Base-by-base conservation (phyloP, 192 early-diverging fungal species). In the Dispira parvispora region DNA sequence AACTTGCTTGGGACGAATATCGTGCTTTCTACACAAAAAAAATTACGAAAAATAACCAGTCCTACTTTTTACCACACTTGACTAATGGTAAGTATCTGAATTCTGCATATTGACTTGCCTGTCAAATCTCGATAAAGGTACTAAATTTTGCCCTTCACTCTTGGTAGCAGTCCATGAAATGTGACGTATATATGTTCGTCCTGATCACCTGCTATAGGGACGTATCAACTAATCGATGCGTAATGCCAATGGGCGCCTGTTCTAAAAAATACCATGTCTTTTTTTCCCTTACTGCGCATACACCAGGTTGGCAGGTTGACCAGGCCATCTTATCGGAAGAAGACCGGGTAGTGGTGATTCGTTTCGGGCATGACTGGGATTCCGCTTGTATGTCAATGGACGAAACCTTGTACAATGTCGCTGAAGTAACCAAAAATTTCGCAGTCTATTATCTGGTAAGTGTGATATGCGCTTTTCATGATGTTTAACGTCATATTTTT, bases 361-460 rank as follows among this genome's bases (percentile, higher is more conserved):
- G 97, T 2, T 99, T 99, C 70, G 97, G 97, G 8, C 92, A 92
- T 55, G 95, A 97, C 71, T 93, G 91, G 90, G 90, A 98, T 65
- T 72, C 85, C 16, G 81, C 81, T 2, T 99, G 97, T 76, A 99
- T 99, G 97, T 75, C 82, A 50, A 94, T 94, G 92, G 97, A 99
- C 70, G 97, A 99, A 69, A 83, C 88, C 52, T 77, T 99, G 43
- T 94, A 94, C 68, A 73, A 77, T 42, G 88, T 94, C 32, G 90
- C 89, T 8, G 96, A 99, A 57, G 88, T 88, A 72, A 84, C 98
- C 68, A 98, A 96, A 73, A 96, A 96, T 75, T 99, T 98, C 87
- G 96, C 96, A 0, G 90, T 96, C 11, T 80, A 96, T 38, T 99
- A 99, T 64, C 72, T 98, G 43, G 90, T 74, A 68, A 71, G 26